A percentile compares a stretch with the other conserved stretches of the same genome.
Evolutionary conservation across 768 basidiomycete genomes (phyloP).

Genomic region (Kwoniella shandongensis): DNA sequence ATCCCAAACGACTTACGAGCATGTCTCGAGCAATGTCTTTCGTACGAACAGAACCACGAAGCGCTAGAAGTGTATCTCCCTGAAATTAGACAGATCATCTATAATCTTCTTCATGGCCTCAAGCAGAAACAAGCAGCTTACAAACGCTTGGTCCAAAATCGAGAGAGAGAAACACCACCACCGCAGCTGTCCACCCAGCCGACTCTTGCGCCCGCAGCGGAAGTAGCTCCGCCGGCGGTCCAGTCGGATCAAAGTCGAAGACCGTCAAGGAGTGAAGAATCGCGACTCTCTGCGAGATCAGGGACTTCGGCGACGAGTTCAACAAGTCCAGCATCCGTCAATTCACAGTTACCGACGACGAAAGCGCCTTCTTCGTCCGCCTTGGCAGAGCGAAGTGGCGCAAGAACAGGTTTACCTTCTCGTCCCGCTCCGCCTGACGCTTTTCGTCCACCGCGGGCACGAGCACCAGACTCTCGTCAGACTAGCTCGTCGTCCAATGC

Average conservation of each 20-base stretch:
- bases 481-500: neutral
- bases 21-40: slow-evolving; percentile 85
- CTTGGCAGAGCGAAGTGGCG: slow-evolving; percentile 30
- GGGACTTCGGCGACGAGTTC: slow-evolving; percentile 59
- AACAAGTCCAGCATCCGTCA: slow-evolving; percentile 31
- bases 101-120: slow-evolving; percentile 86
- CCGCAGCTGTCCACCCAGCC: neutral
- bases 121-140: slow-evolving; percentile 87
- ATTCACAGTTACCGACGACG: slow-evolving; percentile 11
- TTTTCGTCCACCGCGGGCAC: slow-evolving; percentile 49
- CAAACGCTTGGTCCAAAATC: slow-evolving; percentile 69
- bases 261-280: slow-evolving; percentile 45
- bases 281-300: slow-evolving; percentile 60
- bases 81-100: slow-evolving; percentile 86
- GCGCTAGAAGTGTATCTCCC: slow-evolving; percentile 89
- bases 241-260: neutral
- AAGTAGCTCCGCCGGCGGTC: neutral
- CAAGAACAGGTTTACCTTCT: slow-evolving; percentile 32
- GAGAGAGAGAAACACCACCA: slow-evolving; percentile 17
- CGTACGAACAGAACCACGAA: slow-evolving; percentile 81
- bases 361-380: slow-evolving; percentile 34
- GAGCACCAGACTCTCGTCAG: slow-evolving; percentile 19
- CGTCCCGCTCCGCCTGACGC: slow-evolving; percentile 53
- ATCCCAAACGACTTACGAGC: slow-evolving; percentile 86
- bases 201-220: neutral